Evolutionary conservation across 352 stramenopile genomes (phyloP).

Genomic region (Albugo candida): DNA sequence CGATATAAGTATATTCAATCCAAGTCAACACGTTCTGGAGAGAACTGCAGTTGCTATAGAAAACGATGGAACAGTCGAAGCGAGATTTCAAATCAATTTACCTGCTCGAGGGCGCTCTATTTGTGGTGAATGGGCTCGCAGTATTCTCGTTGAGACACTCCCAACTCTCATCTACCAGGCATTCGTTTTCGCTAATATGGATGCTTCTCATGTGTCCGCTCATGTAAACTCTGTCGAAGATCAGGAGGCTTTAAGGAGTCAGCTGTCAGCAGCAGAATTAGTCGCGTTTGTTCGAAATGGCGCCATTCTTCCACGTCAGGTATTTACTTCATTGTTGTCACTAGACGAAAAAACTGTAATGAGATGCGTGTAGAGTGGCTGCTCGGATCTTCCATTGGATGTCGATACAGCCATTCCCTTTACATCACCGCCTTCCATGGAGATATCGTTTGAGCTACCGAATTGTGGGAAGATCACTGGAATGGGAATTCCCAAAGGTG

Average conservation of each 20-base stretch:
- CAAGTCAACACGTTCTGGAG: slow-evolving; percentile 88
- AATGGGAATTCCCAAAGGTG: slow-evolving; percentile 87
- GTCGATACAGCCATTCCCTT: slow-evolving; percentile 46
- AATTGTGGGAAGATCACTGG: slow-evolving; percentile 70
- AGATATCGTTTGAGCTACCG: slow-evolving; percentile 73
- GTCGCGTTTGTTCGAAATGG: slow-evolving; percentile 88
- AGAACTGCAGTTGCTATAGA: slow-evolving; percentile 76
- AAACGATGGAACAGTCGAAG: slow-evolving; percentile 68
- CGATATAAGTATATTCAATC: slow-evolving; percentile 86
- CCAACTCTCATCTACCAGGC: slow-evolving; percentile 65
- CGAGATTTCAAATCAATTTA: slow-evolving; percentile 90
- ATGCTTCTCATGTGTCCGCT: slow-evolving; percentile 36
- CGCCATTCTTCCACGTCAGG: slow-evolving; percentile 78
- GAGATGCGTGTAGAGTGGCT: slow-evolving; percentile 17
- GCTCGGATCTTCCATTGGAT: slow-evolving; percentile 30
- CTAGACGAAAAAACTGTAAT: not conserved
- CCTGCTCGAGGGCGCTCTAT: slow-evolving; percentile 86
- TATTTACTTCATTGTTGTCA: not conserved
- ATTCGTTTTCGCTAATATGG: slow-evolving; percentile 59
- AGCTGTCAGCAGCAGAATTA: slow-evolving; percentile 63
- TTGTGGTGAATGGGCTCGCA: slow-evolving; percentile 80
- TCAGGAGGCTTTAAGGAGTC: slow-evolving; percentile 73
- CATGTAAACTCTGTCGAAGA: slow-evolving; percentile 88
- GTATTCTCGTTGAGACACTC: slow-evolving; percentile 82
- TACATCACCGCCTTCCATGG: slow-evolving; percentile 63